A percentile compares a stretch with the other conserved stretches of the same genome.
Conservation (phyloP, 805 yeast species). For the Wickerhamomyces chaumierensis region DNA sequence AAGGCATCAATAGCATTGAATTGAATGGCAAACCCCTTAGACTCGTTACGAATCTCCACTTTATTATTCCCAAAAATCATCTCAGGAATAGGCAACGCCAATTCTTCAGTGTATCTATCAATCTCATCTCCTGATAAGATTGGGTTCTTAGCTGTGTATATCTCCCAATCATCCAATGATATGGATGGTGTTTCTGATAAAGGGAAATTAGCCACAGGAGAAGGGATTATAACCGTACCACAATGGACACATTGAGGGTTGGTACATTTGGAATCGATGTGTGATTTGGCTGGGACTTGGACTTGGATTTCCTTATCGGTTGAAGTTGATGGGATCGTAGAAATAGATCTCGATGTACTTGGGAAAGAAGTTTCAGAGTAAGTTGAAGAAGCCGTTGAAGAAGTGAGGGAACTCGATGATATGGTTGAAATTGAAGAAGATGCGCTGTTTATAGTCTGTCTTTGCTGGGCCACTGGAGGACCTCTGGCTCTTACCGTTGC, state of each 20-base stretch:
- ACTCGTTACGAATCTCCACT: constrained; percentile 37
- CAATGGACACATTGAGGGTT: constrained; percentile 49
- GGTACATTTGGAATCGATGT: constrained; percentile 18
- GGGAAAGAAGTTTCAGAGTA: constrained; percentile 6
- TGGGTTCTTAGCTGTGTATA: constrained; percentile 63
- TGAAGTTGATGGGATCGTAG: neutral
- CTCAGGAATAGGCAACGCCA: constrained; percentile 84
- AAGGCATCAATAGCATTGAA: constrained; percentile 77
- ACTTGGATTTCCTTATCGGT: constrained; percentile 1
- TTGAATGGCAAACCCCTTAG: constrained; percentile 34
- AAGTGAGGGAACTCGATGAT: neutral
- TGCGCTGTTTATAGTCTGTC: neutral
- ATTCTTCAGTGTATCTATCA: constrained; percentile 45
- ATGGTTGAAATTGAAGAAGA: neutral
- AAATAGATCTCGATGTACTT: constrained; percentile 1
- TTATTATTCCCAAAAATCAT: constrained; percentile 90
- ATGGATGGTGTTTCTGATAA: constrained; percentile 59
- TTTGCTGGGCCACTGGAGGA: constrained; percentile 11
- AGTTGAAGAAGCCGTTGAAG: constrained; percentile 1
- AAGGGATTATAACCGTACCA: constrained; percentile 67
- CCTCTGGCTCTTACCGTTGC: constrained; percentile 24
- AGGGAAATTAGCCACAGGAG: constrained; percentile 59
- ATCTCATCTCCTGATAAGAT: constrained; percentile 66
- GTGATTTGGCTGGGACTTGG: constrained; percentile 32
- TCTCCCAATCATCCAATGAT: constrained; percentile 61